Conservation (phyloP, 139 green algal genomes). For the Tetradesmus obliquus region DNA sequence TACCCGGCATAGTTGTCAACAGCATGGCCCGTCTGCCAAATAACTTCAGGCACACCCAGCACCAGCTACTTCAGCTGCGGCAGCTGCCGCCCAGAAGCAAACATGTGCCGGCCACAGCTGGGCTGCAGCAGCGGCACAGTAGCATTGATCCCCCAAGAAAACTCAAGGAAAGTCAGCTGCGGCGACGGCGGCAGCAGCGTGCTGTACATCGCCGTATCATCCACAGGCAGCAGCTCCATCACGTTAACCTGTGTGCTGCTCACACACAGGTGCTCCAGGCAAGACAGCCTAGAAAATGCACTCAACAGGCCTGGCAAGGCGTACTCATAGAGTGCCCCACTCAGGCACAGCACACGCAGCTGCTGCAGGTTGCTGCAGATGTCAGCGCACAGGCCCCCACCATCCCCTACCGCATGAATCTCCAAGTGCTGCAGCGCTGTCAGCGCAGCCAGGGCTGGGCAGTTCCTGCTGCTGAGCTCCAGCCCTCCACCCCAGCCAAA, state of each 20-base stretch:
- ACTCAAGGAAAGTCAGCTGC: not conserved
- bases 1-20: too few species aligned
- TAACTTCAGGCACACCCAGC: not conserved
- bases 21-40: not conserved
- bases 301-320: not conserved
- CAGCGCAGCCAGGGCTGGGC: too few species aligned
- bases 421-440: too few species aligned
- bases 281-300: not conserved
- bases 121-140: not conserved
- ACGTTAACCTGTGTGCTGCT: not conserved
- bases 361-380: not conserved
- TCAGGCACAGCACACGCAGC: not conserved
- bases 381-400: too few species aligned
- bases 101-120: not conserved
- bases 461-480: too few species aligned
- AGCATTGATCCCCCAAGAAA: not conserved
- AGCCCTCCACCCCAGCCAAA: too few species aligned
- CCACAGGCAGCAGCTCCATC: not conserved
- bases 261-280: not conserved
- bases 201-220: not conserved
- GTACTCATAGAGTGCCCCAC: not conserved
- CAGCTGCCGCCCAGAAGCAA: not conserved
- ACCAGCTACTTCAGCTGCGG: not conserved
- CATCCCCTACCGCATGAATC: too few species aligned
- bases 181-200: not conserved